These are phyloP conservation scores for Phoma sp. DNA, from an alignment of 2,329 filamentous ascomycete genomes.

Conservation along the genomic window DNA sequence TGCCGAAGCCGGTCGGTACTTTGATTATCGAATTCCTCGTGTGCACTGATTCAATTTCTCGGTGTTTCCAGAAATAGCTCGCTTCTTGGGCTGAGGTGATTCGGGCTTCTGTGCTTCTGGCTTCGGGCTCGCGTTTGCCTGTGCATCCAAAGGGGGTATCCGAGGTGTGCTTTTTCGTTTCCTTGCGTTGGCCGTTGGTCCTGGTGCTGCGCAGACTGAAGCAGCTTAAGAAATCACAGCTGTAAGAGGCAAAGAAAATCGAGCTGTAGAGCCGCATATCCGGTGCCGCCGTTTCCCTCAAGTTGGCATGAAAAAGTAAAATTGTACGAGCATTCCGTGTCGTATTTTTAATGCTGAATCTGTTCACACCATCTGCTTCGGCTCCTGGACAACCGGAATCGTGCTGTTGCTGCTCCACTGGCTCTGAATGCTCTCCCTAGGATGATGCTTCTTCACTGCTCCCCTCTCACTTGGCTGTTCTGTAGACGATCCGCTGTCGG, in stretches of 20 bases:
- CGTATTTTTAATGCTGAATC: not conserved
- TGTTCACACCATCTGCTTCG: slow-evolving; percentile 33
- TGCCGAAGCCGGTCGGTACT: not conserved
- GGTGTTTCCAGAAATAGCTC: no score
- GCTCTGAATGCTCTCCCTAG: slow-evolving; percentile 22
- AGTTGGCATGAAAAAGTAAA: not conserved
- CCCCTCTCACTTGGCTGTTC: slow-evolving; percentile 11
- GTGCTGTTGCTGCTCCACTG: slow-evolving; percentile 26
- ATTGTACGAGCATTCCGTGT: not conserved
- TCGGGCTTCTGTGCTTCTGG: no score
- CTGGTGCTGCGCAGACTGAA: no score
- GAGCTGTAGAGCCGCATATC: no score
- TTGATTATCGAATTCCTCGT: not conserved
- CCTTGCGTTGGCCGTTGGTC: no score
- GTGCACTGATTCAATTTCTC: not conserved
- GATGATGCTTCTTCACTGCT: slow-evolving; percentile 14
- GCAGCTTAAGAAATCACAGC: no score
- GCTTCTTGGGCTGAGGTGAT: no score
- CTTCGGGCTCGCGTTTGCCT: not conserved
- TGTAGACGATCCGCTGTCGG: slow-evolving; percentile 24
- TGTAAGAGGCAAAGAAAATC: not conserved
- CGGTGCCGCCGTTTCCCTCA: no score
- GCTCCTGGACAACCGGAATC: slow-evolving; percentile 24
- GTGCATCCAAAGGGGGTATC: not conserved
- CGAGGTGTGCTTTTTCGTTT: no score